phyloP scores from a whole-genome alignment of 2,329 filamentous ascomycete species.

The Scedosporium aurantiacum region DNA sequence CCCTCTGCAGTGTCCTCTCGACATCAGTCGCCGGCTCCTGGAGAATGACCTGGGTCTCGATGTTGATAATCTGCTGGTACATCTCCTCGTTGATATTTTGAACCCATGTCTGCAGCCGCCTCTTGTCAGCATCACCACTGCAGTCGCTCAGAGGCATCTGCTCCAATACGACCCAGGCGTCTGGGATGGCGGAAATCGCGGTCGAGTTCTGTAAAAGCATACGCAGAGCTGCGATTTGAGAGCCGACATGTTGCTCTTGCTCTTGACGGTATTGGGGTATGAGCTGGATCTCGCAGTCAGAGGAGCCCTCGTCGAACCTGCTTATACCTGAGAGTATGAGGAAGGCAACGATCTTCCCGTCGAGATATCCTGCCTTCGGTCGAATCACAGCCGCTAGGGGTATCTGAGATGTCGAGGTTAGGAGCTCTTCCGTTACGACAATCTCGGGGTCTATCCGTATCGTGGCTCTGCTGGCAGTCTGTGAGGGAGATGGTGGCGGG shows the following conservation, averaged over 20 bases:
- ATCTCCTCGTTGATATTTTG: conserved; percentile 39
- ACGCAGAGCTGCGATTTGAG: conserved; percentile 29
- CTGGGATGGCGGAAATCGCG: conserved; percentile 24
- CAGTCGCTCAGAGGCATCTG: conserved; percentile 30
- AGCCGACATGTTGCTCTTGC: conserved; percentile 27
- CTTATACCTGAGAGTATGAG: conserved; percentile 22
- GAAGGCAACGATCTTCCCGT: conserved; percentile 37
- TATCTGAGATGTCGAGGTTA: conserved; percentile 28
- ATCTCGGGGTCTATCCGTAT: conserved; percentile 2
- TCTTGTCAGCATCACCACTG: conserved; percentile 26
- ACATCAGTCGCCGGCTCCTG: conserved; percentile 24
- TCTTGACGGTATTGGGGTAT: conserved; percentile 25
- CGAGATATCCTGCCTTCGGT: conserved; percentile 38
- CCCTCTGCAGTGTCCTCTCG: conserved; percentile 27
- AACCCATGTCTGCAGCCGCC: conserved; percentile 39
- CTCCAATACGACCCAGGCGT: conserved; percentile 36
- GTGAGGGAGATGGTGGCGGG: not conserved
- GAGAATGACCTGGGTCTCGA: conserved; percentile 25
- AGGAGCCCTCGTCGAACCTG: conserved; percentile 12
- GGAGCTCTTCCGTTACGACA: conserved; percentile 21
- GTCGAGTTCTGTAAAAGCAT: conserved; percentile 18
- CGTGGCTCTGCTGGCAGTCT: not conserved
- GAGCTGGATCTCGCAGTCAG: conserved; percentile 19
- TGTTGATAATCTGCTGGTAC: conserved; percentile 32
- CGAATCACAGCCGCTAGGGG: conserved; percentile 30